Conservation (phyloP, 768 basidiomycete genomes). For the Collybiopsis luxurians region DNA sequence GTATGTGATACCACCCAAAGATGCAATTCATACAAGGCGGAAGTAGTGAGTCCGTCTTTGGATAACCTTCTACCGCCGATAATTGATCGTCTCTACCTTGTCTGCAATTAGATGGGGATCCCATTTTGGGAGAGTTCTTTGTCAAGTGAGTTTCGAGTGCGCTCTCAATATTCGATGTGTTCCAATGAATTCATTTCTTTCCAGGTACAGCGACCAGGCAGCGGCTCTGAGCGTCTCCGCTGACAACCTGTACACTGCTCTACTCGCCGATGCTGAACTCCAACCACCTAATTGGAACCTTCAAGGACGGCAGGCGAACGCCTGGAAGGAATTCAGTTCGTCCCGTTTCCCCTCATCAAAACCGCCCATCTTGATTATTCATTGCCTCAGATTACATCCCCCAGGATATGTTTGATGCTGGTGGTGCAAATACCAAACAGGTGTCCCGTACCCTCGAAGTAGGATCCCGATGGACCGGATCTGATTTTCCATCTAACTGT, state of each 20-base stretch:
- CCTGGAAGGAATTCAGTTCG: slow-evolving; percentile 55
- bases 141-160: slow-evolving; percentile 43
- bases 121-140: slow-evolving; percentile 64
- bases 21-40: slow-evolving; percentile 47
- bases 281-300: slow-evolving; percentile 62
- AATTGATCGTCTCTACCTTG: too few species aligned
- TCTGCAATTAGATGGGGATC: slow-evolving; percentile 52
- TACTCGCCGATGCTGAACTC: slow-evolving; percentile 57
- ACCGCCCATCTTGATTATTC: neutral
- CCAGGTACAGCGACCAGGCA: slow-evolving; percentile 51
- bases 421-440: slow-evolving; percentile 60
- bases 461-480: slow-evolving; percentile 7
- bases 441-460: slow-evolving; percentile 64
- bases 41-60: slow-evolving; percentile 54
- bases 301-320: slow-evolving; percentile 54
- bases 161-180: neutral
- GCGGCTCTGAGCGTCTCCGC: slow-evolving; percentile 44
- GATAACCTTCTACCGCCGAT: too few species aligned
- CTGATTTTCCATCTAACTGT: neutral
- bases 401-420: slow-evolving; percentile 24
- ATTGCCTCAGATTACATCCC: slow-evolving; percentile 18
- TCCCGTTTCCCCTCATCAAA: neutral
- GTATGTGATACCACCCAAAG: too few species aligned
- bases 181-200: neutral
- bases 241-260: slow-evolving; percentile 50